Percentiles rank a stretch among this genome's conserved stretches.
Conservation (phyloP, 2,329 filamentous ascomycete genomes). For the Drechslerella dactyloides region DNA sequence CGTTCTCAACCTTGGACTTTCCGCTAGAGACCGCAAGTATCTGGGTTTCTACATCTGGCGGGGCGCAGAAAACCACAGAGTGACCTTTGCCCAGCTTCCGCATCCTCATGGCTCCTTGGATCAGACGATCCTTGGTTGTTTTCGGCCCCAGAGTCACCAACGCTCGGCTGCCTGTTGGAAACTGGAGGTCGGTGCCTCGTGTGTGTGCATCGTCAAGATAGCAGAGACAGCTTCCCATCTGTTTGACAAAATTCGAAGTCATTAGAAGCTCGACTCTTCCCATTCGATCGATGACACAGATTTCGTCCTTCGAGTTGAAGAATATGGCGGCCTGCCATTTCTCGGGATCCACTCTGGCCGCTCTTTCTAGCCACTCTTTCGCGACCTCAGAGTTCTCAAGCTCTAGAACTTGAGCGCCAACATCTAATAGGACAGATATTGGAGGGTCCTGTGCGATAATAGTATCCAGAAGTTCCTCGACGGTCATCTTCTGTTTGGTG, state of each 20-base stretch:
- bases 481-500: conserved; percentile 36
- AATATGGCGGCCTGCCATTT: conserved; percentile 63
- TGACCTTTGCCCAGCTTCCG: conserved; percentile 72
- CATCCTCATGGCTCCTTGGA: conserved; percentile 76
- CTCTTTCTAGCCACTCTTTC: conserved; percentile 62
- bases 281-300: conserved; percentile 63
- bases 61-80: conserved; percentile 63
- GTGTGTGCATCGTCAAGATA: conserved; percentile 76
- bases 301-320: conserved; percentile 65
- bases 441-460: conserved; percentile 59
- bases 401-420: conserved; percentile 73
- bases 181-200: conserved; percentile 70
- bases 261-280: conserved; percentile 63
- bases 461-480: conserved; percentile 60
- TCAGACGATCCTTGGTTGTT: conserved; percentile 71
- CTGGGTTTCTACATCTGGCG: conserved; percentile 66
- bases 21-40: conserved; percentile 58
- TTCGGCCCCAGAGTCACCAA: conserved; percentile 71
- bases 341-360: conserved; percentile 15
- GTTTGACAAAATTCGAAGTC: conserved; percentile 66
- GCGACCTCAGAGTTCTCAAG: conserved; percentile 66
- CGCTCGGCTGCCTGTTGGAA: conserved; percentile 67
- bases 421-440: conserved; percentile 70
- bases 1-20: conserved; percentile 58
- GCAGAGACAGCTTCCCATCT: conserved; percentile 68